These are phyloP conservation scores for Lactifluus echinatus DNA, from an alignment of 768 basidiomycete genomes.

Conservation along the genomic window DNA sequence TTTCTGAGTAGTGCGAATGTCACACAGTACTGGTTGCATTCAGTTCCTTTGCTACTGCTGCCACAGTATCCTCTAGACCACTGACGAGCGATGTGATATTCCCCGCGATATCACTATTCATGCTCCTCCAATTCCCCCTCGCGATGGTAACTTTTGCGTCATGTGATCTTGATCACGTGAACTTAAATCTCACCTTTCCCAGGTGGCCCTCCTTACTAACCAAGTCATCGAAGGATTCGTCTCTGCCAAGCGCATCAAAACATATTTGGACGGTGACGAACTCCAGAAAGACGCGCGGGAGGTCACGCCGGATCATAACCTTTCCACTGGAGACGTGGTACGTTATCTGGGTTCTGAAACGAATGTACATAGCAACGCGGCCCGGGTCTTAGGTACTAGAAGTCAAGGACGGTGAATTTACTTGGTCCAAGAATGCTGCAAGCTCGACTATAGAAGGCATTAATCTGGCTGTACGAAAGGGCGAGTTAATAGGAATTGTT, in stretches of 20 bases:
- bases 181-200: background rate
- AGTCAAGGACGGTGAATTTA: conserved; percentile 72
- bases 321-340: conserved; percentile 56
- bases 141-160: conserved; percentile 49
- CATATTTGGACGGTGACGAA: conserved; percentile 71
- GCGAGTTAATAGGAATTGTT: conserved; percentile 76
- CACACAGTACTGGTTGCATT: conserved; percentile 61
- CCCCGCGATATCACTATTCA: conserved; percentile 88
- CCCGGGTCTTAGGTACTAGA: conserved; percentile 41
- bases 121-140: conserved; percentile 79
- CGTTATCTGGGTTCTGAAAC: no score
- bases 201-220: conserved; percentile 67
- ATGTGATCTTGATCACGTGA: background rate
- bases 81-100: conserved; percentile 90
- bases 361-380: background rate
- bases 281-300: conserved; percentile 72
- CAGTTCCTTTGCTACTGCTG: conserved; percentile 72
- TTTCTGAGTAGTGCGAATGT: conserved; percentile 5
- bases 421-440: conserved; percentile 53
- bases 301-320: conserved; percentile 33
- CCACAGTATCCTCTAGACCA: conserved; percentile 50
- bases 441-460: conserved; percentile 71
- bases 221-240: conserved; percentile 83
- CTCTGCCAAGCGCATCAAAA: conserved; percentile 67
- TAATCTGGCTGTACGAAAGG: conserved; percentile 65